Base-by-base conservation (phyloP, 176 grass and related monocot genomes). In the Triticum monococcum region DNA sequence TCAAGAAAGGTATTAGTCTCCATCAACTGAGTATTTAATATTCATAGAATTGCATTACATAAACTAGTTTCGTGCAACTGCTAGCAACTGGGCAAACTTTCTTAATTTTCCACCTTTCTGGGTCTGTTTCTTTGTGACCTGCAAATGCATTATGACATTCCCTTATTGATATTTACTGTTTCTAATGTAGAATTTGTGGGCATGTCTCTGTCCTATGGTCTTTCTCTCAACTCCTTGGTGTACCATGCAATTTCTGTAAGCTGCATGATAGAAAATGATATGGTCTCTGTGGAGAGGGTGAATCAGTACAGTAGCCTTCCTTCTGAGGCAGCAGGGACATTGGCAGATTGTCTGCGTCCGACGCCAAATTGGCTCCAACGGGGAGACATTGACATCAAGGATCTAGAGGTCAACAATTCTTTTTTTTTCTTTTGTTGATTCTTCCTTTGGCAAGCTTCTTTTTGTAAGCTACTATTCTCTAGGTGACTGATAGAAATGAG, bases 281-380 rank as follows among this genome's bases (percentile, higher is more conserved):
- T 98, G 91, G 89, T 98, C 37, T 78, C 93, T 8, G 89, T 95
- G 32, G 95, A 98, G 78, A 95, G 95, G 70, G 92, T 98, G 78
- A 89, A 90, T 82, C 95, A 98, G 68, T 98, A 93, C 68, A 90
- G 84, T 54, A 90, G 68, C 72, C 92, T 98, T 82, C 68, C 95
- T 79, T 93, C 93, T 81, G 95, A 98, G 81, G 91, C 93, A 62
- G 83, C 90, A 50, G 93, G 95, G 89, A 30, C 82, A 81, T 86
- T 92, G 38, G 69, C 87, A 79, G 89, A 86, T 65, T 70, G 78
- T 57, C 89, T 92, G 2, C 54, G 18, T 75, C 88, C 86, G 61
- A 79, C 89, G 2, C 83, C 81, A 84, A 79, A 95, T 83, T 98
- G 95, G 95, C 95, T 91, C 33, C 82, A 38, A 64, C 75, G 20